Evolutionary conservation across 2,329 filamentous ascomycete species (phyloP).

Genomic region (Fusarium guadeloupense): DNA sequence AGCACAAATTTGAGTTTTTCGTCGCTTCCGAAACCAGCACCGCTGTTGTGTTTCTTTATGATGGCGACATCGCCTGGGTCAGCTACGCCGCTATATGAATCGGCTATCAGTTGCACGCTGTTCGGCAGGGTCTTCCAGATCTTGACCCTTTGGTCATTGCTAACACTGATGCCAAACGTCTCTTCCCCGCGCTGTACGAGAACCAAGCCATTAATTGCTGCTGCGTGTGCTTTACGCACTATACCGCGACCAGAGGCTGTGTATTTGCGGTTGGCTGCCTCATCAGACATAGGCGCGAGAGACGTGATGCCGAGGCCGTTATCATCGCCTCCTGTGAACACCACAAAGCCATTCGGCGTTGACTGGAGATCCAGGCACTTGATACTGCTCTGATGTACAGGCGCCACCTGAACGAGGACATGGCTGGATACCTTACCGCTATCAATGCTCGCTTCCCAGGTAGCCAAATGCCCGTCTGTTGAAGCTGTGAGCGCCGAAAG

Average conservation of each 20-base stretch:
- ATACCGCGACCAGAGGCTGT: slow-evolving; percentile 39
- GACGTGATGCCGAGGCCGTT: slow-evolving; percentile 74
- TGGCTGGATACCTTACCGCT: slow-evolving; percentile 29
- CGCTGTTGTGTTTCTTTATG: background rate
- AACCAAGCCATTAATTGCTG: slow-evolving; percentile 71
- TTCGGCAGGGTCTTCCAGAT: slow-evolving; percentile 55
- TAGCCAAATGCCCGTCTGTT: slow-evolving; percentile 78
- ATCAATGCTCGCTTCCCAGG: slow-evolving; percentile 43
- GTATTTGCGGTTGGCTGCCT: slow-evolving; percentile 32
- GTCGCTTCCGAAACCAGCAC: background rate
- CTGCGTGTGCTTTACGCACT: slow-evolving; percentile 69
- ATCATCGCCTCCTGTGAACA: slow-evolving; percentile 88
- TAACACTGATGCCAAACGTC: slow-evolving; percentile 55
- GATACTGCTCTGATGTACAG: slow-evolving; percentile 82
- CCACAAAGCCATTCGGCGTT: slow-evolving; percentile 51
- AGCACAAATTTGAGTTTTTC: slow-evolving; percentile 29
- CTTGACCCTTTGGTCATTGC: slow-evolving; percentile 71
- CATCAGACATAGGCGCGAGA: slow-evolving; percentile 30
- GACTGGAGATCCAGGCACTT: slow-evolving; percentile 66
- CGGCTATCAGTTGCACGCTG: slow-evolving; percentile 54
- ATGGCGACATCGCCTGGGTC: slow-evolving; percentile 60
- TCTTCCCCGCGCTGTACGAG: slow-evolving; percentile 45
- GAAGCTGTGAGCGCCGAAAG: slow-evolving; percentile 71
- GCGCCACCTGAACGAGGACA: slow-evolving; percentile 47
- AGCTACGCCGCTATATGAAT: slow-evolving; percentile 67